These are phyloP conservation scores for Chlorella vulgaris DNA, from an alignment of 139 green algal species.

Conservation along the genomic window DNA sequence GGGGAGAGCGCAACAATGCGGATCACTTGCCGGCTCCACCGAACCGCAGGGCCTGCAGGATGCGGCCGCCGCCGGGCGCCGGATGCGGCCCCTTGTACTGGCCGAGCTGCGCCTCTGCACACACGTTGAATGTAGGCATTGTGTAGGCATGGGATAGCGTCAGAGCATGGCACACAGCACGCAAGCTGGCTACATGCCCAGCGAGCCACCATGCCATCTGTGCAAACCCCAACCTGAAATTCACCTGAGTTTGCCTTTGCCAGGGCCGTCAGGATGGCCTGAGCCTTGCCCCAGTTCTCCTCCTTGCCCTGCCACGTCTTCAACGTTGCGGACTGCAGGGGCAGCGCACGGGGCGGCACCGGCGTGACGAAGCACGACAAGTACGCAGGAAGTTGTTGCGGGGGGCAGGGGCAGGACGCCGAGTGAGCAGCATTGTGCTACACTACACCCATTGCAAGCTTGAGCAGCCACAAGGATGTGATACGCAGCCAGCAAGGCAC, in stretches of 20 bases:
- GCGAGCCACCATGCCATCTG: too few relatives aligned
- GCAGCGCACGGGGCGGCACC: too few relatives aligned
- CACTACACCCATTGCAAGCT: neutral
- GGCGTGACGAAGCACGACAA: neutral
- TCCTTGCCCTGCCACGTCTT: conserved; percentile 47
- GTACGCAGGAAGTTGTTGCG: neutral
- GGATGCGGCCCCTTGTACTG: conserved; percentile 74
- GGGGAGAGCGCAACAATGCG: too few relatives aligned
- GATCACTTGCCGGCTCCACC: conserved; percentile 70
- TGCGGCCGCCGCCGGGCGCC: conserved; percentile 71
- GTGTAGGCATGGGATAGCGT: neutral
- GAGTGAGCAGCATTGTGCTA: too few relatives aligned
- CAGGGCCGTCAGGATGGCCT: conserved; percentile 69
- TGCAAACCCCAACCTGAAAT: too few relatives aligned
- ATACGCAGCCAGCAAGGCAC: too few relatives aligned
- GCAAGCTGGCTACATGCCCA: too few relatives aligned
- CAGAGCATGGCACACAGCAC: neutral
- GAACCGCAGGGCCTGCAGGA: conserved; percentile 67
- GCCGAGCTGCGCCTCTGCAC: conserved; percentile 70
- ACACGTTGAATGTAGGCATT: neutral
- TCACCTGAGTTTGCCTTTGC: conserved; percentile 70
- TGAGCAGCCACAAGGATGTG: too few relatives aligned
- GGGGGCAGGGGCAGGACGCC: too few relatives aligned
- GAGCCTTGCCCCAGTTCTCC: conserved; percentile 62
- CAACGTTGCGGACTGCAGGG: conserved; percentile 41